phyloP scores from a whole-genome alignment of 2,329 filamentous ascomycete species.

The Dactylonectria estremocensis region DNA sequence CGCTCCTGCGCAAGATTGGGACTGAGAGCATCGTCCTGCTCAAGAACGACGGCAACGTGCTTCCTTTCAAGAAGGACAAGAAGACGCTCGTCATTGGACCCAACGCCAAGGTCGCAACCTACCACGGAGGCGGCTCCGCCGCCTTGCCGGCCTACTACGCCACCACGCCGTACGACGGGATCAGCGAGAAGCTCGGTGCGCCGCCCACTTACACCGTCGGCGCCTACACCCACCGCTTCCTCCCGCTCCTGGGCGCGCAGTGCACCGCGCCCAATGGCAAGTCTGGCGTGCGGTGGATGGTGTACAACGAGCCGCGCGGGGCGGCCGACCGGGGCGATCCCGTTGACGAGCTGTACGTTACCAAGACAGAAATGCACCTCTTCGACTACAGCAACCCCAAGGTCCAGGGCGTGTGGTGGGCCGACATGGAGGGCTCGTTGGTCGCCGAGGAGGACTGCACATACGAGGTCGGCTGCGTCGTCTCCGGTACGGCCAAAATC shows the following conservation, averaged over 20 bases:
- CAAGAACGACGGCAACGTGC: neutral
- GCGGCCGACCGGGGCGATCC: no score
- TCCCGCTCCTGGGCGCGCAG: constrained; percentile 1
- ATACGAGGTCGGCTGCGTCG: constrained; percentile 52
- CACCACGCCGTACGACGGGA: neutral
- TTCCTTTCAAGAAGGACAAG: constrained; percentile 6
- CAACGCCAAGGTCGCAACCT: neutral
- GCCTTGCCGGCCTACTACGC: constrained; percentile 8
- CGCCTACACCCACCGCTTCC: neutral
- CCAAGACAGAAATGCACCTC: no score
- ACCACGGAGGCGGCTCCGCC: constrained; percentile 14
- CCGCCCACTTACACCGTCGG: neutral
- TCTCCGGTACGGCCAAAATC: constrained; percentile 51
- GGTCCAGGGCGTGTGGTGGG: constrained; percentile 70
- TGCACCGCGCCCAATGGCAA: neutral
- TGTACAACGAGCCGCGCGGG: no score
- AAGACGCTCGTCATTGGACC: neutral
- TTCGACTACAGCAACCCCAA: constrained; percentile 59
- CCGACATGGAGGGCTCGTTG: constrained; percentile 72
- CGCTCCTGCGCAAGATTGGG: no score
- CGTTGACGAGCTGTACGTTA: no score
- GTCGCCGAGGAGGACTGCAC: constrained; percentile 68
- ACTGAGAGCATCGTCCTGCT: constrained; percentile 3
- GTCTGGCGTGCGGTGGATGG: neutral
- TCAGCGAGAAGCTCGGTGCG: neutral